Evolutionary conservation across 2,329 filamentous ascomycete species (phyloP).

Genomic region (Calonectria fujianensis): DNA sequence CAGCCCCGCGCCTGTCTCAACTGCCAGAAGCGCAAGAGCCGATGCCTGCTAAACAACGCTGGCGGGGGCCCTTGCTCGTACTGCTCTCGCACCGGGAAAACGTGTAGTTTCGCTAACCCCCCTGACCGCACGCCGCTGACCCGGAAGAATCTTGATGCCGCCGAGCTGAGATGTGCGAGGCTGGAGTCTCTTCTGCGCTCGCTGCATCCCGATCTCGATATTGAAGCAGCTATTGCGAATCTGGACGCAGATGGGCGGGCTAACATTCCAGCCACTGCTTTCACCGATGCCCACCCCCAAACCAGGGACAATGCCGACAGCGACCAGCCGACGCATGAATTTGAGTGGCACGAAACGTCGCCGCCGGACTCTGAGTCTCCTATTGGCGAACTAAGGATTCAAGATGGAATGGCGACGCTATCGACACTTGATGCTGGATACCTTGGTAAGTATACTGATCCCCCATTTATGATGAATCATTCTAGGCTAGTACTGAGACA

Average conservation of each 20-base stretch:
- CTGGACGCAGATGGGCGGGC: background rate
- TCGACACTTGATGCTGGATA: slow-evolving; percentile 52
- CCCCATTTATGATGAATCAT: background rate
- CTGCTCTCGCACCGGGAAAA: slow-evolving; percentile 52
- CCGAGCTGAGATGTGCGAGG: slow-evolving; percentile 54
- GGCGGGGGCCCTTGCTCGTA: slow-evolving; percentile 56
- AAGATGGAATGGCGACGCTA: slow-evolving; percentile 54
- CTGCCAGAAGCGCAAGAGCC: slow-evolving; percentile 52
- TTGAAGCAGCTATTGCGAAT: slow-evolving; percentile 46
- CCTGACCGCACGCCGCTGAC: slow-evolving; percentile 60
- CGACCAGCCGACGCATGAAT: slow-evolving; percentile 34
- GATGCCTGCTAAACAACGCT: slow-evolving; percentile 42
- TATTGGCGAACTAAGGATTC: slow-evolving; percentile 32
- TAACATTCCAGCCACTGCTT: background rate
- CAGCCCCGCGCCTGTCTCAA: slow-evolving; percentile 43
- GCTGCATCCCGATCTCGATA: slow-evolving; percentile 54
- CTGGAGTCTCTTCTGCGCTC: slow-evolving; percentile 55
- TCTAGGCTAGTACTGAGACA: background rate
- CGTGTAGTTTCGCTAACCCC: slow-evolving; percentile 58
- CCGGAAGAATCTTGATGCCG: slow-evolving; percentile 59
- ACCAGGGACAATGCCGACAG: background rate
- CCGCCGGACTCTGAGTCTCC: slow-evolving; percentile 34
- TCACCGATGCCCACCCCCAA: background rate
- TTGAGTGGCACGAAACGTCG: slow-evolving; percentile 50
- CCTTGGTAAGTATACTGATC: slow-evolving; percentile 42